Evolutionary conservation across 2,329 filamentous ascomycete genomes (phyloP).

Genomic region (Aspergillus sp.): DNA sequence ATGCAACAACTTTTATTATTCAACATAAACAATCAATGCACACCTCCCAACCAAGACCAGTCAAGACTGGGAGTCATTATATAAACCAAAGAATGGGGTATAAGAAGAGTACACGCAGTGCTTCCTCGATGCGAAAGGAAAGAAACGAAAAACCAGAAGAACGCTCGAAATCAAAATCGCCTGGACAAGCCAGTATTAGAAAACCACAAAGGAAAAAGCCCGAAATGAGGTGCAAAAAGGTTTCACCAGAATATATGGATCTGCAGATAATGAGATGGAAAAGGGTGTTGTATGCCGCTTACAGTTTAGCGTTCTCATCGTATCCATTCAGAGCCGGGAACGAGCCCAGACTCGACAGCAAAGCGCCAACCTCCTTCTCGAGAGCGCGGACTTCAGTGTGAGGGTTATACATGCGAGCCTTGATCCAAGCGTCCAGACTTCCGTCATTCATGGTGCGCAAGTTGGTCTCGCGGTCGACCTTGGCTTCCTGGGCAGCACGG

Average conservation of each 20-base stretch:
- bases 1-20: too few relatives aligned
- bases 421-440: slow-evolving; percentile 43
- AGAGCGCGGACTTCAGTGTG: slow-evolving; percentile 41
- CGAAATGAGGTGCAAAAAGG: not conserved
- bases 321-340: slow-evolving; percentile 17
- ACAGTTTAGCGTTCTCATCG: slow-evolving; percentile 30
- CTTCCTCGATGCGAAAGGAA: slow-evolving; percentile 12
- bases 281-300: slow-evolving; percentile 12
- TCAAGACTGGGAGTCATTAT: not conserved
- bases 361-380: slow-evolving; percentile 41
- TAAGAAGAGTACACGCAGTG: slow-evolving; percentile 11
- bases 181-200: slow-evolving; percentile 12
- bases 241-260: not conserved
- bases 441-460: slow-evolving; percentile 39
- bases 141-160: slow-evolving; percentile 5
- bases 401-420: slow-evolving; percentile 44
- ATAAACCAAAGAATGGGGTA: slow-evolving; percentile 16
- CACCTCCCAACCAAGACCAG: not conserved
- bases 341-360: slow-evolving; percentile 31
- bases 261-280: not conserved
- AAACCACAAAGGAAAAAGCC: slow-evolving; percentile 1
- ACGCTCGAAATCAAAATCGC: slow-evolving; percentile 15
- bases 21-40: too few relatives aligned
- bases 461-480: slow-evolving; percentile 51
- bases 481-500: slow-evolving; percentile 77